A percentile compares a stretch with the other conserved stretches of the same genome.
Evolutionary conservation across 2,329 filamentous ascomycete species (phyloP).

Genomic region (Ophiostoma ips): DNA sequence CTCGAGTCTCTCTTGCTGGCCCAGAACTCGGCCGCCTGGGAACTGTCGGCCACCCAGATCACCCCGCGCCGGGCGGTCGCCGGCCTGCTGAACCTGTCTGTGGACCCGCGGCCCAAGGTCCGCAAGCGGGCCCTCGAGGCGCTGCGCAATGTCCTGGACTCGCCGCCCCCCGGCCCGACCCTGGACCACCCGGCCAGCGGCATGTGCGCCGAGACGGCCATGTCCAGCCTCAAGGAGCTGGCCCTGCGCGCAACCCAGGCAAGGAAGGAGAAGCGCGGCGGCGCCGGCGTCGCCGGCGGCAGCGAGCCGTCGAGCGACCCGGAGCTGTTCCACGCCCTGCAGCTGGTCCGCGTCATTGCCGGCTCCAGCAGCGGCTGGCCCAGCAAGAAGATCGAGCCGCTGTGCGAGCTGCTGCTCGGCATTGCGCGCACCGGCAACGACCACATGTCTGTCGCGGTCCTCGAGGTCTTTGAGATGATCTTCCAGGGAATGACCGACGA

Average conservation of each 20-base stretch:
- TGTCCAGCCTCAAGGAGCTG: constrained; percentile 66
- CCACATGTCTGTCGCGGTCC: constrained; percentile 89
- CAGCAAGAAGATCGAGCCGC: constrained; percentile 81
- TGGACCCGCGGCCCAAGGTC: constrained; percentile 85
- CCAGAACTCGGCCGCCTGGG: constrained; percentile 81
- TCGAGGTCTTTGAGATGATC: constrained; percentile 95
- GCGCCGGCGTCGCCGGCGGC: no score
- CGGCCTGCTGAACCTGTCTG: constrained; percentile 67
- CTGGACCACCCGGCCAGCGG: constrained; percentile 90
- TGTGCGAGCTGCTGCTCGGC: constrained; percentile 78
- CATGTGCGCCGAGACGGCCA: constrained; percentile 85
- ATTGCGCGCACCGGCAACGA: constrained; percentile 88
- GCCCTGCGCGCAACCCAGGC: constrained; percentile 46
- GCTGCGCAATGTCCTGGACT: constrained; percentile 66
- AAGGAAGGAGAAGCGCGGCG: constrained; percentile 54
- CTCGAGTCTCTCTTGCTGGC: constrained; percentile 82
- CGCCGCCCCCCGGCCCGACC: constrained; percentile 78
- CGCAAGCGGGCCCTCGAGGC: constrained; percentile 88
- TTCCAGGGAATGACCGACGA: constrained; percentile 88
- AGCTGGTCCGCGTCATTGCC: constrained; percentile 82
- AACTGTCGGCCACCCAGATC: constrained; percentile 66
- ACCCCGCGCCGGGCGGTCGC: constrained; percentile 79
- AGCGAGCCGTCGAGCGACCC: constrained; percentile 53
- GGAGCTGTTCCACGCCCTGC: constrained; percentile 76
- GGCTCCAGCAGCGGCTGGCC: constrained; percentile 86